Evolutionary conservation across 257 asterid genomes (phyloP).

Genomic region (Nicotiana undulata): DNA sequence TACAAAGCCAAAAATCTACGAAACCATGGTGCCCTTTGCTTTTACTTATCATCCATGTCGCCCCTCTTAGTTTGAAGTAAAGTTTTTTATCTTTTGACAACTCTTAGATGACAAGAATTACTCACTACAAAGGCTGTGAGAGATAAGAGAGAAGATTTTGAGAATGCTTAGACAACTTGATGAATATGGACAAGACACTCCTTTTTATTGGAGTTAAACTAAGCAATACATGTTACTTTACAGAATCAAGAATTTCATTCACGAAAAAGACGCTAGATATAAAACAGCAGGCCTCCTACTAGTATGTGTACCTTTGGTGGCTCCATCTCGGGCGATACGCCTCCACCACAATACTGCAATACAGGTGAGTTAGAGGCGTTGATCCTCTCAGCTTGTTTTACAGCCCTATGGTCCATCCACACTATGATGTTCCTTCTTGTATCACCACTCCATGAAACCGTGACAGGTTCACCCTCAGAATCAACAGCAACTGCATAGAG

Average conservation of each 20-base stretch:
- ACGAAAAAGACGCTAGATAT: background rate
- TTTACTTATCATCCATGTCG: too few relatives aligned
- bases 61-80: too few relatives aligned
- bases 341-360: constrained; percentile 92
- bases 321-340: constrained; percentile 92
- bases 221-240: background rate
- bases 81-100: too few relatives aligned
- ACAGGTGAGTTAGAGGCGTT: constrained; percentile 86
- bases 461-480: constrained; percentile 89
- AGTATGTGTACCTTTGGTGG: constrained; percentile 75
- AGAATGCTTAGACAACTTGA: background rate
- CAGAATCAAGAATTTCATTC: background rate
- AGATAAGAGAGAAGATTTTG: background rate
- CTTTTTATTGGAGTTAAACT: background rate
- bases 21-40: too few relatives aligned
- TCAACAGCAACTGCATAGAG: constrained; percentile 80
- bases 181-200: background rate
- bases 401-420: constrained; percentile 99
- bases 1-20: too few relatives aligned
- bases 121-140: too few relatives aligned
- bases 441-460: constrained; percentile 89
- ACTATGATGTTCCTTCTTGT: constrained; percentile 86
- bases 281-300: background rate
- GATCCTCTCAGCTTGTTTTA: constrained; percentile 80
- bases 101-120: too few relatives aligned